Evolutionary conservation across 1,139 yeast species (phyloP).

Genomic region (Meyerozyma elateridarum): DNA sequence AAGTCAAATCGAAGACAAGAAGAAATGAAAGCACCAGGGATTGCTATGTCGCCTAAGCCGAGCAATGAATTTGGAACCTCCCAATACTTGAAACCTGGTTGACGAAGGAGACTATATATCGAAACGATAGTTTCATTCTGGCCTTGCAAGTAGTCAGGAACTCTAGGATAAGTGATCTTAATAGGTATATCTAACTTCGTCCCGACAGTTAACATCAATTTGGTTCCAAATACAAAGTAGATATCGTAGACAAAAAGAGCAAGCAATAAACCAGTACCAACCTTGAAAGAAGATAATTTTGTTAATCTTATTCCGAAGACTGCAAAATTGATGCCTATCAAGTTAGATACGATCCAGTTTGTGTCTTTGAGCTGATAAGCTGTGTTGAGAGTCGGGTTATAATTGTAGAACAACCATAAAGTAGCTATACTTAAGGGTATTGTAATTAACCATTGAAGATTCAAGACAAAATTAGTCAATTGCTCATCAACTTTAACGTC

Average conservation of each 20-base stretch:
- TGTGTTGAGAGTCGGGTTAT: conserved; percentile 19
- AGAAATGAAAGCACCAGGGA: conserved; percentile 51
- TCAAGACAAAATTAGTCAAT: conserved; percentile 26
- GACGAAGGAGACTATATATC: too few relatives aligned
- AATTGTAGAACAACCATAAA: conserved; percentile 17
- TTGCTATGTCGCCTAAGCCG: conserved; percentile 60
- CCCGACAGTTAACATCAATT: conserved; percentile 63
- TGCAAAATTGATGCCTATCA: conserved; percentile 31
- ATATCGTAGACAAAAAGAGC: conserved; percentile 60
- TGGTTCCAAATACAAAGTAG: conserved; percentile 61
- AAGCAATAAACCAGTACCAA: conserved; percentile 40
- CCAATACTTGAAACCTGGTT: not conserved
- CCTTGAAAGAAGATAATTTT: conserved; percentile 35
- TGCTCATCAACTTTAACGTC: conserved; percentile 23
- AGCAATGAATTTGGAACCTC: conserved; percentile 22
- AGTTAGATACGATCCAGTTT: conserved; percentile 30
- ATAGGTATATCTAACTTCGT: conserved; percentile 51
- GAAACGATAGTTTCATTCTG: too few relatives aligned
- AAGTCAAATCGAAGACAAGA: conserved; percentile 50
- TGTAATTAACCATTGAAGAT: conserved; percentile 27
- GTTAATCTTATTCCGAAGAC: conserved; percentile 29
- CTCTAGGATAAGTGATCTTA: conserved; percentile 46
- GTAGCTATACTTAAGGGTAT: conserved; percentile 17
- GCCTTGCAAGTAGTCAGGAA: conserved; percentile 9
- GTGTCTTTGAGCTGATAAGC: conserved; percentile 10